phyloP scores from a whole-genome alignment of 805 yeast genomes.

The Pichia exigua region DNA sequence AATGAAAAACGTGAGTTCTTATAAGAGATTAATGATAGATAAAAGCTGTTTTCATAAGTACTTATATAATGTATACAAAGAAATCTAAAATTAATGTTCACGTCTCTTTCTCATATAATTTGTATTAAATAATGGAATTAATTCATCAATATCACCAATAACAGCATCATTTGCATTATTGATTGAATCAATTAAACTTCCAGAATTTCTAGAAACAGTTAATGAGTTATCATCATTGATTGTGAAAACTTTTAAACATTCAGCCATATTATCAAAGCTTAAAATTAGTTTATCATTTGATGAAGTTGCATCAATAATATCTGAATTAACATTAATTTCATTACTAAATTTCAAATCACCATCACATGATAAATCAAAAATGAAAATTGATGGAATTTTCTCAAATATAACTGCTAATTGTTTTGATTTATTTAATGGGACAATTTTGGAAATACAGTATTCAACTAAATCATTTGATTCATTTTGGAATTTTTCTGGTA shows the following conservation, averaged over 20 bases:
- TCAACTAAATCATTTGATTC: slow-evolving; percentile 42
- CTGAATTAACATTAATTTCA: slow-evolving; percentile 17
- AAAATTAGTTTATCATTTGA: slow-evolving; percentile 19
- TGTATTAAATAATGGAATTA: slow-evolving; percentile 47
- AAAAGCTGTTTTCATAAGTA: neutral
- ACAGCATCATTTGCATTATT: slow-evolving; percentile 12
- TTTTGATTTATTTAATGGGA: slow-evolving; percentile 24
- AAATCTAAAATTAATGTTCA: slow-evolving; percentile 37
- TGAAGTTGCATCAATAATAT: slow-evolving; percentile 21
- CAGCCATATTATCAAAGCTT: slow-evolving; percentile 20
- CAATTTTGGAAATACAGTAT: slow-evolving; percentile 36
- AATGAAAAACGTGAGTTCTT: slow-evolving; percentile 19
- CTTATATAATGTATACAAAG: neutral
- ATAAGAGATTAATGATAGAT: slow-evolving; percentile 1
- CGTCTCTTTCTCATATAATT: slow-evolving; percentile 54
- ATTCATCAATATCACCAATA: slow-evolving; percentile 26
- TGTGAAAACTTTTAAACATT: slow-evolving; percentile 17
- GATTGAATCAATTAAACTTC: slow-evolving; percentile 26
- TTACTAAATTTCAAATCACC: slow-evolving; percentile 28
- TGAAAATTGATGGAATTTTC: slow-evolving; percentile 35
- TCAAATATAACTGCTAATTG: slow-evolving; percentile 40
- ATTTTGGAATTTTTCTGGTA: slow-evolving; percentile 57
- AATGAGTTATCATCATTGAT: slow-evolving; percentile 21
- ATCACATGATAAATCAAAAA: slow-evolving; percentile 28
- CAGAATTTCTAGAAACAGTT: slow-evolving; percentile 13